These are phyloP conservation scores for Chalciporus sphaerocephalus DNA, from an alignment of 768 basidiomycete genomes.

Conservation along the genomic window DNA sequence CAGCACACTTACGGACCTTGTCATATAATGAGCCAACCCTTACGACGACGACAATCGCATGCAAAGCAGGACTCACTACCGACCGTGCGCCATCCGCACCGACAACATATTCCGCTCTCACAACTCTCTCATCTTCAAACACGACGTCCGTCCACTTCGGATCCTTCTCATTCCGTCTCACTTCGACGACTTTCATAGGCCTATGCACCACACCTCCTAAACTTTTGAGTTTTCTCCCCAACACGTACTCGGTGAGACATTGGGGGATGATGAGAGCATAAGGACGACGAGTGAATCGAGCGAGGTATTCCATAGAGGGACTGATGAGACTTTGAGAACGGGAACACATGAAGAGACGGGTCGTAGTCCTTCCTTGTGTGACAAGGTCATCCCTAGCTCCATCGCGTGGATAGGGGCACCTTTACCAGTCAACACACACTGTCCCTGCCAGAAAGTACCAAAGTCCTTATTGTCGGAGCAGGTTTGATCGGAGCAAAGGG, in stretches of 20 bases:
- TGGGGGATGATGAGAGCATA: slow-evolving; percentile 43
- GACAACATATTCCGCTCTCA: slow-evolving; percentile 44
- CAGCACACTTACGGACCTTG: slow-evolving; percentile 41
- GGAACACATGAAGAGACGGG: slow-evolving; percentile 26
- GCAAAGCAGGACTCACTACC: too few relatives aligned
- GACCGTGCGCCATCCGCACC: slow-evolving; percentile 52
- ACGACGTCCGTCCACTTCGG: slow-evolving; percentile 33
- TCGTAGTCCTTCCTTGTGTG: slow-evolving; percentile 33
- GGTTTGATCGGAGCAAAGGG: too few relatives aligned
- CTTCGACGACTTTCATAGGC: slow-evolving; percentile 37
- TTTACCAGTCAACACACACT: too few relatives aligned
- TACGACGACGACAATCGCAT: too few relatives aligned
- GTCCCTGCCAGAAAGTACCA: too few relatives aligned
- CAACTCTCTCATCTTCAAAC: slow-evolving; percentile 43
- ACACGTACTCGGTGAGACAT: slow-evolving; percentile 39
- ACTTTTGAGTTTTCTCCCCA: slow-evolving; percentile 32
- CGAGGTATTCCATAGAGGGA: slow-evolving; percentile 33
- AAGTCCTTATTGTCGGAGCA: too few relatives aligned
- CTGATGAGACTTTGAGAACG: slow-evolving; percentile 27
- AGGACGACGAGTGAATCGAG: slow-evolving; percentile 40
- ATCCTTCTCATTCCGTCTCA: slow-evolving; percentile 30
- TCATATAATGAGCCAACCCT: too few relatives aligned
- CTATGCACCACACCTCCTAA: slow-evolving; percentile 34
- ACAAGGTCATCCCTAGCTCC: slow-evolving; percentile 37
- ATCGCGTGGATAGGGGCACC: too few relatives aligned